Conservation (phyloP, 2,329 filamentous ascomycete species). For the Sporothrix globosa region DNA sequence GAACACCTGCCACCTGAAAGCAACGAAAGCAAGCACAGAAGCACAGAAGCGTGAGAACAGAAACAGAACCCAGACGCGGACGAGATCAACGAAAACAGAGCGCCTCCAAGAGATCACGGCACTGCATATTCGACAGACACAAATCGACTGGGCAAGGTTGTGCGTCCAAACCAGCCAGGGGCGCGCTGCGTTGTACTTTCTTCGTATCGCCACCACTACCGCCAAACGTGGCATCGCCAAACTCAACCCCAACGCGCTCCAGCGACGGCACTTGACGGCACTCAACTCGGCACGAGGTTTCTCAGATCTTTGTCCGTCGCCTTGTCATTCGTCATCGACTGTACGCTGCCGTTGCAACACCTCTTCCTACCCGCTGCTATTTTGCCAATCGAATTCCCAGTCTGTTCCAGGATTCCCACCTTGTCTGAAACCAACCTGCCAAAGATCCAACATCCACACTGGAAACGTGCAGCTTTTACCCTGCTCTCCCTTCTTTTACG, state of each 20-base stretch:
- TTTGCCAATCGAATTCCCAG: constrained; percentile 20
- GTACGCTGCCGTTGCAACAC: constrained; percentile 4
- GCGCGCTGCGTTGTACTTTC: too few species aligned
- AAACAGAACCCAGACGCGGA: not conserved
- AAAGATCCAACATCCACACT: constrained; percentile 22
- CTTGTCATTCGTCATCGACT: constrained; percentile 25
- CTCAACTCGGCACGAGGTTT: not conserved
- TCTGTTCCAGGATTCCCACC: constrained; percentile 26
- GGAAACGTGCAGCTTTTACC: constrained; percentile 25
- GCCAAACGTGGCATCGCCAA: constrained; percentile 19
- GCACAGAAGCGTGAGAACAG: not conserved
- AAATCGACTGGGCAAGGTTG: not conserved
- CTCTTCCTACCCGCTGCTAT: not conserved
- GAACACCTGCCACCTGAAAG: constrained; percentile 3
- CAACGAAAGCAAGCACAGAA: not conserved
- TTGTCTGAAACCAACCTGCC: constrained; percentile 31
- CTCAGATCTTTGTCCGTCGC: not conserved
- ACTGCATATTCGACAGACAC: constrained; percentile 4
- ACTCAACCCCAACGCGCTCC: too few species aligned
- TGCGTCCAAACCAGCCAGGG: not conserved
- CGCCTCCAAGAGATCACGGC: not conserved
- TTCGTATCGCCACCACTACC: constrained; percentile 7
- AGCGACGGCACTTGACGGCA: not conserved
- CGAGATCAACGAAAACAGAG: constrained; percentile 14
- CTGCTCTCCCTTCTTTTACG: constrained; percentile 1